Evolutionary conservation across 441 rosid genomes (phyloP).

Genomic region (Adansonia gregorii): DNA sequence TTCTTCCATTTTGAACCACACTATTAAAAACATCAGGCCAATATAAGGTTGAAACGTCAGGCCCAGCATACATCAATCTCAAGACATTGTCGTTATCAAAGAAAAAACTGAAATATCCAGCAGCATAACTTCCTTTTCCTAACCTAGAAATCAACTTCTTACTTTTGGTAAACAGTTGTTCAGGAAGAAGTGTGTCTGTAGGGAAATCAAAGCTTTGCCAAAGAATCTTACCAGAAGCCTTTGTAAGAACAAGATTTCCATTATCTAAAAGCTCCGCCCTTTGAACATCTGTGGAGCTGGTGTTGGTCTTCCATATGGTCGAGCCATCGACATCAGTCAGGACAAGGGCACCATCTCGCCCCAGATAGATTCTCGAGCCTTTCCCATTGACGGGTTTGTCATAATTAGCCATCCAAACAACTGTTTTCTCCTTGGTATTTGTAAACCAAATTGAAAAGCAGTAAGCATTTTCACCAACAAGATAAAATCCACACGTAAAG

Average conservation of each 20-base stretch:
- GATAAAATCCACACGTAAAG: slow-evolving; percentile 51
- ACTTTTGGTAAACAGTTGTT: slow-evolving; percentile 38
- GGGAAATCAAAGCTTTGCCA: slow-evolving; percentile 59
- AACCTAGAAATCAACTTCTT: slow-evolving; percentile 36
- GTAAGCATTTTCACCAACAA: slow-evolving; percentile 45
- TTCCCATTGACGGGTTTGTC: slow-evolving; percentile 46
- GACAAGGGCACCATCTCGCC: slow-evolving; percentile 37
- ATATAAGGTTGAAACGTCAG: slow-evolving; percentile 49
- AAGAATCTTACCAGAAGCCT: slow-evolving; percentile 25
- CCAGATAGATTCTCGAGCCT: slow-evolving; percentile 45
- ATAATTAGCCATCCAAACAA: slow-evolving; percentile 56
- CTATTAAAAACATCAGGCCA: slow-evolving; percentile 37
- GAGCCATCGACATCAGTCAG: slow-evolving; percentile 44
- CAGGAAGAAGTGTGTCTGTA: slow-evolving; percentile 52
- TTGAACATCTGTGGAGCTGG: slow-evolving; percentile 27
- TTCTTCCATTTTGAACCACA: slow-evolving; percentile 30
- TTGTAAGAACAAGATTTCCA: slow-evolving; percentile 47
- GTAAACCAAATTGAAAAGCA: slow-evolving; percentile 54
- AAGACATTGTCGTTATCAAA: slow-evolving; percentile 50
- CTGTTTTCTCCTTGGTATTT: slow-evolving; percentile 36
- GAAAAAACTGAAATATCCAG: slow-evolving; percentile 39
- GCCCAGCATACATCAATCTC: slow-evolving; percentile 45
- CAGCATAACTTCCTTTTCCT: slow-evolving; percentile 29
- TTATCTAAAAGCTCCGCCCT: slow-evolving; percentile 39
- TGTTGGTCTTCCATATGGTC: slow-evolving; percentile 43